Conservation (phyloP, 495 filamentous ascomycete genomes). For the Aspergillus indologenus region DNA sequence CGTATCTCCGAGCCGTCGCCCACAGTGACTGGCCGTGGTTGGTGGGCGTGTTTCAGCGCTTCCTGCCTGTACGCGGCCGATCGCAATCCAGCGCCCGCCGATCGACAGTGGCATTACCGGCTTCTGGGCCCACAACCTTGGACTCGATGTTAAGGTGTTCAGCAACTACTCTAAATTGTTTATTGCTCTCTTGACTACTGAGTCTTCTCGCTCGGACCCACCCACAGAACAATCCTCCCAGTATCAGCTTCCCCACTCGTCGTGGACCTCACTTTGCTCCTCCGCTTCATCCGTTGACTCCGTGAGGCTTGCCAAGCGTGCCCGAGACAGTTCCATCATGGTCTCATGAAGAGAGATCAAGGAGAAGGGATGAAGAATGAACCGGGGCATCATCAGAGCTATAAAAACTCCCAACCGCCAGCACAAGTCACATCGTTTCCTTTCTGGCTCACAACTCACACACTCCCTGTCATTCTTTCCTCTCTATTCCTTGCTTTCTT, state of each 20-base stretch:
- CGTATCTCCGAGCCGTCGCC: background rate
- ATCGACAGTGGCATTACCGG: background rate
- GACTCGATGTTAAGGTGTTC: background rate
- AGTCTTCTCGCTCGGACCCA: background rate
- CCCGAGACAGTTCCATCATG: background rate
- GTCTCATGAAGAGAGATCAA: background rate
- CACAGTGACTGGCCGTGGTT: background rate
- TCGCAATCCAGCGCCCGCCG: background rate
- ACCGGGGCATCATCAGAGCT: background rate
- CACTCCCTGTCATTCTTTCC: conserved; percentile 4
- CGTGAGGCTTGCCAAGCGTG: background rate
- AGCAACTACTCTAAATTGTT: no score
- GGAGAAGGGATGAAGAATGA: no score
- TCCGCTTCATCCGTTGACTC: background rate
- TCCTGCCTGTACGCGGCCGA: background rate
- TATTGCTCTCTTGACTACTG: no score
- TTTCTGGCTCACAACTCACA: conserved; percentile 1
- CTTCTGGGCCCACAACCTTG: background rate
- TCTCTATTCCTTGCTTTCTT: background rate
- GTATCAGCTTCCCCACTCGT: background rate
- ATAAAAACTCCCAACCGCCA: background rate
- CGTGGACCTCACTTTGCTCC: background rate
- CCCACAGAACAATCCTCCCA: background rate
- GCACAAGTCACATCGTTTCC: conserved; percentile 1
- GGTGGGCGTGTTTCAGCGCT: background rate